A percentile compares a stretch with the other conserved stretches of the same genome.
phyloP scores from a whole-genome alignment of 441 rosid genomes.

The Populus tomentosa region DNA sequence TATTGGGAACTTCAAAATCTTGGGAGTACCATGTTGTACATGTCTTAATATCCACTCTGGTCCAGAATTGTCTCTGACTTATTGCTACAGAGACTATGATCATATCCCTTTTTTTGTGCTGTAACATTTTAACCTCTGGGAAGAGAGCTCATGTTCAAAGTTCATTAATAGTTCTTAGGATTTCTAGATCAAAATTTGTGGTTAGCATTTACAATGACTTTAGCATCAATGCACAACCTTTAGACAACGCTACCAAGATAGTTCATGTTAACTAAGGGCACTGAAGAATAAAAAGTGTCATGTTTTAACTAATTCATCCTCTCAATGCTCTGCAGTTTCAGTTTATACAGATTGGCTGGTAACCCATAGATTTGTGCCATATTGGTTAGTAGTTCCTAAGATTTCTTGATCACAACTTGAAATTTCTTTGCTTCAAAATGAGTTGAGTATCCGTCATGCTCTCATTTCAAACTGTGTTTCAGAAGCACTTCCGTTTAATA shows the following conservation, averaged over 20 bases:
- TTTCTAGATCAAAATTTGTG: background rate
- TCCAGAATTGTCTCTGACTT: background rate
- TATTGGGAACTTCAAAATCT: background rate
- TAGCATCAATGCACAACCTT: no score
- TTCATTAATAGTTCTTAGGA: background rate
- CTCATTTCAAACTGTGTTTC: background rate
- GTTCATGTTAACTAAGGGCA: no score
- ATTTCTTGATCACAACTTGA: background rate
- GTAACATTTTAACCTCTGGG: no score
- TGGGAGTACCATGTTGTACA: background rate
- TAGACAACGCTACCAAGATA: no score
- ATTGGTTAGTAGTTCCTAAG: background rate
- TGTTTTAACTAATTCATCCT: no score
- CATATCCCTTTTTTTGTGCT: background rate
- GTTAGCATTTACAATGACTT: no score
- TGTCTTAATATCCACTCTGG: background rate
- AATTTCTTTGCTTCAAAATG: background rate
- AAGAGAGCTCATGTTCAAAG: no score
- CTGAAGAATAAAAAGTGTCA: no score
- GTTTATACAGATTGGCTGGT: background rate
- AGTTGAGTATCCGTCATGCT: background rate
- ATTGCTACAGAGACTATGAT: no score
- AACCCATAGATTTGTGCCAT: background rate
- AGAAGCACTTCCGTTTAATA: background rate
- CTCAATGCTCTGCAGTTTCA: no score